Evolutionary conservation across 1,139 yeast genomes (phyloP).

Genomic region (Pichia sp.): DNA sequence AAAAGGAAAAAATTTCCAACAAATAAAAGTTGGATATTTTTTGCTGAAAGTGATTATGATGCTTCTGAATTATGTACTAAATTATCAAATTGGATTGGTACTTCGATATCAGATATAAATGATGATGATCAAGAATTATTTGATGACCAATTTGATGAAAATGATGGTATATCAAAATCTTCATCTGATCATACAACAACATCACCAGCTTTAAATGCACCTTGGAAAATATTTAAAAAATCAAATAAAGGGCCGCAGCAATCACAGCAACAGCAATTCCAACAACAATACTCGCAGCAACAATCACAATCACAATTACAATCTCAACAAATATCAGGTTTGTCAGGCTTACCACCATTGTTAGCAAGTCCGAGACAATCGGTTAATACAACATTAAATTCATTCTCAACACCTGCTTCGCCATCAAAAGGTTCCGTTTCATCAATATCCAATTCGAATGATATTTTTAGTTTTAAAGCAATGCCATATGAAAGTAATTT

Average conservation of each 20-base stretch:
- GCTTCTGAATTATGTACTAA: conserved; percentile 69
- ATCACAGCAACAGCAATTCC: not conserved
- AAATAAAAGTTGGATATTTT: conserved; percentile 46
- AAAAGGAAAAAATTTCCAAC: conserved; percentile 25
- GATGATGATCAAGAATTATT: conserved; percentile 14
- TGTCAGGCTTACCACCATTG: not conserved
- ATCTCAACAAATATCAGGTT: not conserved
- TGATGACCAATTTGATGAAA: not conserved
- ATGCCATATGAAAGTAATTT: conserved; percentile 27
- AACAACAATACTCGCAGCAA: not conserved
- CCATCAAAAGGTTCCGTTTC: conserved; percentile 10
- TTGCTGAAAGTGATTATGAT: conserved; percentile 78
- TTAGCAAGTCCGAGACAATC: conserved; percentile 11
- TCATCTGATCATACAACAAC: not conserved
- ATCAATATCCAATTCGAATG: conserved; percentile 14
- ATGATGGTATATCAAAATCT: conserved; percentile 1
- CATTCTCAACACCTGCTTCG: conserved; percentile 12
- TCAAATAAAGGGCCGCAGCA: conserved; percentile 2
- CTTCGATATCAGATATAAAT: conserved; percentile 10
- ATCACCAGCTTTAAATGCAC: conserved; percentile 10
- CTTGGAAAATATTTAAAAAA: conserved; percentile 15
- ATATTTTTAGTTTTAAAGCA: conserved; percentile 28
- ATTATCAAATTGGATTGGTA: conserved; percentile 26
- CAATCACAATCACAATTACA: not conserved
- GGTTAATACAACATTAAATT: conserved; percentile 1